Evolutionary conservation across 257 asterid species (phyloP).

Genomic region (Cruciata laevipes): DNA sequence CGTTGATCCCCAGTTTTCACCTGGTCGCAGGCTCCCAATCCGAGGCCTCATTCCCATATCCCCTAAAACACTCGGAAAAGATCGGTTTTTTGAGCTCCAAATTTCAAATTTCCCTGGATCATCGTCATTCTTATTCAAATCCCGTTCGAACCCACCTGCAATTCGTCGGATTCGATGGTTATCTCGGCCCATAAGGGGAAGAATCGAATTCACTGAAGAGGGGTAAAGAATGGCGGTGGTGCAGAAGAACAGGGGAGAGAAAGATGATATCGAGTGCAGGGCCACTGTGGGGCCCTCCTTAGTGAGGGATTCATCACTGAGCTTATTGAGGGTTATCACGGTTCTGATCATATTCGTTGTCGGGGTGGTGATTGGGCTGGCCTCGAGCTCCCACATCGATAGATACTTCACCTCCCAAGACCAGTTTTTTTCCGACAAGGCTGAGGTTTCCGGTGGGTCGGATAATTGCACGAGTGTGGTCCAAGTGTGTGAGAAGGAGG

Average conservation of each 20-base stretch:
- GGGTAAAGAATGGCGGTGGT: conserved; percentile 10
- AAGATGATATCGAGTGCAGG: conserved; percentile 46
- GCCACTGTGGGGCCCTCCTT: conserved; percentile 4
- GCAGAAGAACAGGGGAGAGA: conserved; percentile 52
- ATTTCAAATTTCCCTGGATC: not conserved
- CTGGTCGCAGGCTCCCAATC: not conserved
- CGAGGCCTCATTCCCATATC: not conserved
- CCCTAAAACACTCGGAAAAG: not conserved
- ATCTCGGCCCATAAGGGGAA: not conserved
- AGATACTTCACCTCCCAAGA: conserved; percentile 44
- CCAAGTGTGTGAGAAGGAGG: conserved; percentile 34
- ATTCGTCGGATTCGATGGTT: not conserved
- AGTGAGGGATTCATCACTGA: conserved; percentile 52
- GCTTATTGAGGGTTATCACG: conserved; percentile 47
- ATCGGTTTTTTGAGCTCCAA: not conserved
- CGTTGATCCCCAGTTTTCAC: conserved; percentile 9
- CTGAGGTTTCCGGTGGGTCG: not conserved
- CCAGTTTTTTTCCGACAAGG: conserved; percentile 20
- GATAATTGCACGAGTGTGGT: conserved; percentile 22
- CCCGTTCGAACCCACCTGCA: conserved; percentile 2
- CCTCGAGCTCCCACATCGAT: conserved; percentile 73
- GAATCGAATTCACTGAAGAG: not conserved
- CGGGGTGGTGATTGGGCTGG: conserved; percentile 82
- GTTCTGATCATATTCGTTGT: conserved; percentile 60
- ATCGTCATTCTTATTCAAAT: not conserved